Conservation (phyloP, 805 yeast species). For the Metschnikowia dekortorum region DNA sequence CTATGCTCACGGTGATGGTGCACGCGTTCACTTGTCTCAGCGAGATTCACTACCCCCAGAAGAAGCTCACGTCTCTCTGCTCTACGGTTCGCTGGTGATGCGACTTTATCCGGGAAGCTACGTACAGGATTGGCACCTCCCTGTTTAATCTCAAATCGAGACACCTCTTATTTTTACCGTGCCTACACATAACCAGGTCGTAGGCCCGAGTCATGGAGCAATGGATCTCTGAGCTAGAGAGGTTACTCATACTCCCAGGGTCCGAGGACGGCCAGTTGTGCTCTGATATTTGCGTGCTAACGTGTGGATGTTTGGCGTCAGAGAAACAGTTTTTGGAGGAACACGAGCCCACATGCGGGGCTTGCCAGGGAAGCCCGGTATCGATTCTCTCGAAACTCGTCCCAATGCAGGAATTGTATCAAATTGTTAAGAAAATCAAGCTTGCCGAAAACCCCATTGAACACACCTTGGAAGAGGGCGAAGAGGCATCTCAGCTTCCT, state of each 20-base stretch:
- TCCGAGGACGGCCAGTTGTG: conserved; percentile 13
- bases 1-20: no score
- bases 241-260: conserved; percentile 24
- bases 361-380: conserved; percentile 20
- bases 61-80: not conserved
- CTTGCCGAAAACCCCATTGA: not conserved
- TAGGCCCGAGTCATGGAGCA: not conserved
- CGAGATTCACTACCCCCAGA: not conserved
- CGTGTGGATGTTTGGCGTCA: conserved; percentile 40
- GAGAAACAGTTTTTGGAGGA: conserved; percentile 23
- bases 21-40: no score
- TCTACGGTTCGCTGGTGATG: not conserved
- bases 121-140: not conserved
- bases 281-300: conserved; percentile 32
- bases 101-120: not conserved
- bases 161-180: not conserved
- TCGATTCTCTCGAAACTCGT: conserved; percentile 23
- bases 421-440: conserved; percentile 16
- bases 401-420: conserved; percentile 33
- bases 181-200: not conserved
- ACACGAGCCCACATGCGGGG: conserved; percentile 19
- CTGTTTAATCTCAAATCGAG: not conserved
- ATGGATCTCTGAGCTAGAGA: conserved; percentile 17
- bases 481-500: not conserved
- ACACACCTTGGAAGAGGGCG: not conserved